Percentiles rank a stretch among this genome's conserved stretches.
phyloP scores from a whole-genome alignment of 139 green algal species.

The Pseudopediastrum boryanum region DNA sequence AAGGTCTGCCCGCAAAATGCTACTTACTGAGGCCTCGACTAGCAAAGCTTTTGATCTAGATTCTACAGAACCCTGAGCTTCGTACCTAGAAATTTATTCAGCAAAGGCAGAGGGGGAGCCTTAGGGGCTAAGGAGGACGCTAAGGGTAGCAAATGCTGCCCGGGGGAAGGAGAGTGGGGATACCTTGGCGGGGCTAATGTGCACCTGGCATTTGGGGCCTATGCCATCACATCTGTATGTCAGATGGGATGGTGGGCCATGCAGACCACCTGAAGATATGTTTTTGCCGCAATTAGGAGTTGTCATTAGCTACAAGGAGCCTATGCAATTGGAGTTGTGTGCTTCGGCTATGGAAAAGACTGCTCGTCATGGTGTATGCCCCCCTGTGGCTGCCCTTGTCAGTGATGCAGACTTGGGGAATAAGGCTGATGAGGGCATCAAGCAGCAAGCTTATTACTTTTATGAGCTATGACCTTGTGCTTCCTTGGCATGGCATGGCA shows the following conservation, averaged over 20 bases:
- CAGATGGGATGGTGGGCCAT: neutral
- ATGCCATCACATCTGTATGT: conserved; percentile 57
- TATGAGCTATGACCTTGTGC: too few species aligned
- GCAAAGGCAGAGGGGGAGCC: conserved; percentile 44
- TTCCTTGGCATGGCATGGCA: too few species aligned
- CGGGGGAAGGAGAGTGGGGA: conserved; percentile 27
- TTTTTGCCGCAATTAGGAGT: too few species aligned
- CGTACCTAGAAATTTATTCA: conserved; percentile 65
- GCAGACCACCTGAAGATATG: too few species aligned
- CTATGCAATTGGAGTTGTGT: too few species aligned
- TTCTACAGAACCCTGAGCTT: conserved; percentile 40
- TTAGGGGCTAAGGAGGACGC: conserved; percentile 2
- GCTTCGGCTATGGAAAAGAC: too few species aligned
- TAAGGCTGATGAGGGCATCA: too few species aligned
- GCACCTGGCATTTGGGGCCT: conserved; percentile 53
- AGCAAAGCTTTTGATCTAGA: conserved; percentile 33
- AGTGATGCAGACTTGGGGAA: too few species aligned
- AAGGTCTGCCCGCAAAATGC: conserved; percentile 23
- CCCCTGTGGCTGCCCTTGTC: too few species aligned
- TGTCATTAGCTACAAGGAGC: too few species aligned
- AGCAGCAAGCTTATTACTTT: too few species aligned
- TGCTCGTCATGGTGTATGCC: too few species aligned
- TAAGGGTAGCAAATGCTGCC: conserved; percentile 36
- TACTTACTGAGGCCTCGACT: conserved; percentile 47
- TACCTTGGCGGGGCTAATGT: conserved; percentile 9